Percentiles rank a stretch among this genome's conserved stretches.
Evolutionary conservation across 257 asterid species (phyloP).

Genomic region (Jacaranda copaia): DNA sequence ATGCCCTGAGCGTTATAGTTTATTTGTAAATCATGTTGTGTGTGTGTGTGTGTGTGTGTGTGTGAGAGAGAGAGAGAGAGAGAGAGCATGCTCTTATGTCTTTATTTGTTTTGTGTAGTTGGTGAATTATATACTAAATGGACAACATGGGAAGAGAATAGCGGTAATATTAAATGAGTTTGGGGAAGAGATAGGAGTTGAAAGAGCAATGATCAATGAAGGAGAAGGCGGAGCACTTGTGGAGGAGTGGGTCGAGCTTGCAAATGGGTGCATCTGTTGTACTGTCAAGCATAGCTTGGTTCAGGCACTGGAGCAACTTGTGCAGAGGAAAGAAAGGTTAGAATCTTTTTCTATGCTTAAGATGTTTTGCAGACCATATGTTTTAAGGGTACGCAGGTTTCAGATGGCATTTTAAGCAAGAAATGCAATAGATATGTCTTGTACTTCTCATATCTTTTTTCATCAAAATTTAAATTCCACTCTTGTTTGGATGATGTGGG

Average conservation of each 20-base stretch:
- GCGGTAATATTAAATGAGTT: constrained; percentile 96
- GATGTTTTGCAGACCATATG: not conserved
- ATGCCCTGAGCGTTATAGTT: constrained; percentile 12
- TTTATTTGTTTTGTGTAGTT: constrained; percentile 51
- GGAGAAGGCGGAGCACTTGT: constrained; percentile 94
- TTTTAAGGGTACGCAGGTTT: not conserved
- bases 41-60: not conserved
- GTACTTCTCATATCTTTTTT: not conserved
- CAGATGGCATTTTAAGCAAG: constrained; percentile 11
- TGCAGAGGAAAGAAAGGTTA: constrained; percentile 94
- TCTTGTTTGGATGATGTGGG: constrained; percentile 14
- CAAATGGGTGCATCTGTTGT: constrained; percentile 96
- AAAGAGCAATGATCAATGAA: constrained; percentile 97
- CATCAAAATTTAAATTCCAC: not conserved
- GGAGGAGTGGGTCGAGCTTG: constrained; percentile 99
- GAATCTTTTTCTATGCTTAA: constrained; percentile 10
- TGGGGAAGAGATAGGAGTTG: constrained; percentile 97
- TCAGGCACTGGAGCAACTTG: constrained; percentile 98
- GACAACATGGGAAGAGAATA: constrained; percentile 86
- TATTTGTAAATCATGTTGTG: not conserved
- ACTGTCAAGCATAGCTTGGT: constrained; percentile 97
- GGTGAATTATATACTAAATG: constrained; percentile 79
- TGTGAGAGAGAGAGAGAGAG: not conserved
- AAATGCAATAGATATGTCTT: not conserved
- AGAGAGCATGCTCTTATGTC: not conserved